These are phyloP conservation scores for Pleurotus eryngii DNA, from an alignment of 768 basidiomycete genomes.

Conservation along the genomic window DNA sequence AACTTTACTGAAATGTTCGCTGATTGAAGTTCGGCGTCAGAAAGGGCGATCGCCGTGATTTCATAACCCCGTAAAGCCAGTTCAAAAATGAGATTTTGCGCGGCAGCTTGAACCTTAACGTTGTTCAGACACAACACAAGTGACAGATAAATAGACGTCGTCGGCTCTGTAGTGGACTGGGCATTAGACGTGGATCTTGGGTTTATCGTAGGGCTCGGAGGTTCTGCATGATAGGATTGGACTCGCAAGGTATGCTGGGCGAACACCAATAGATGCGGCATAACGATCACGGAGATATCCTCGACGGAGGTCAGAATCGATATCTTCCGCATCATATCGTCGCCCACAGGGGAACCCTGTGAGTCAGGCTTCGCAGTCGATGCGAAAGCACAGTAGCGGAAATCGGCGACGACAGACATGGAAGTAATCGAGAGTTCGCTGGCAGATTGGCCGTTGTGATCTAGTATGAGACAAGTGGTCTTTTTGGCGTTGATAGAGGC, in stretches of 20 bases:
- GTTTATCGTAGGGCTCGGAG: neutral
- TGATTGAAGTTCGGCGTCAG: conserved; percentile 33
- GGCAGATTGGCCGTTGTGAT: conserved; percentile 22
- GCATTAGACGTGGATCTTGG: neutral
- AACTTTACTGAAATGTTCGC: conserved; percentile 47
- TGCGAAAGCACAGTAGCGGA: conserved; percentile 1
- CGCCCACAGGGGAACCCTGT: neutral
- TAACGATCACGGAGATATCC: conserved; percentile 39
- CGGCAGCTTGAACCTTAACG: conserved; percentile 58
- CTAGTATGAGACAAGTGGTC: conserved; percentile 29
- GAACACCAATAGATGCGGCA: conserved; percentile 60
- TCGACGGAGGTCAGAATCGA: conserved; percentile 29
- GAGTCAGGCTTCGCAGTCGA: neutral
- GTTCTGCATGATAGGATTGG: conserved; percentile 31
- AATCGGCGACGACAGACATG: neutral
- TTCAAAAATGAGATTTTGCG: conserved; percentile 68
- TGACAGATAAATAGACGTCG: neutral
- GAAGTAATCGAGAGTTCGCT: conserved; percentile 28
- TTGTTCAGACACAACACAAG: conserved; percentile 25
- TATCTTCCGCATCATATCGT: neutral
- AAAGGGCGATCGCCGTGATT: conserved; percentile 28
- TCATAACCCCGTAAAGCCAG: conserved; percentile 43
- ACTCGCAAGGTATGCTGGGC: conserved; percentile 54
- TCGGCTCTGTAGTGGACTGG: conserved; percentile 10
- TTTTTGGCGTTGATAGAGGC: conserved; percentile 24